These are phyloP conservation scores for Eucalyptus regnans DNA, from an alignment of 345 rosid genomes.

Conservation along the genomic window DNA sequence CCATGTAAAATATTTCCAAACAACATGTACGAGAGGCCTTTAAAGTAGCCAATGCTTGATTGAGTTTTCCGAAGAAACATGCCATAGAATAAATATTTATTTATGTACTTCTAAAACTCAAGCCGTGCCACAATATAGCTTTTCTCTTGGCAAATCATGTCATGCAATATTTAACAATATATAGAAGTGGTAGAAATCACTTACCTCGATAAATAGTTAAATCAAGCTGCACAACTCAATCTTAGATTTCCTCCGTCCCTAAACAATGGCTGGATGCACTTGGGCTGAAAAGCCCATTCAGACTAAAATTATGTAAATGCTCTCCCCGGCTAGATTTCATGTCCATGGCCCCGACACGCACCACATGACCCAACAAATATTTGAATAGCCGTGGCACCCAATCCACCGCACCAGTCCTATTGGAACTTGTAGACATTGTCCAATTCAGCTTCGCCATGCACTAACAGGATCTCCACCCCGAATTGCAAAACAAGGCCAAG, in stretches of 20 bases:
- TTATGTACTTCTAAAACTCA: background rate
- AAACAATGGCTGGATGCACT: background rate
- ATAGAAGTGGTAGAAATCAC: background rate
- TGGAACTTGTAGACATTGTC: too few species aligned
- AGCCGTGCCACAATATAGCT: background rate
- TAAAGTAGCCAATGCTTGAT: background rate
- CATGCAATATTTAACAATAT: background rate
- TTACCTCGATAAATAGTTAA: background rate
- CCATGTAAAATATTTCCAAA: fast-evolving
- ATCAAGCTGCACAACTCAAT: background rate
- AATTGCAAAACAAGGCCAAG: too few species aligned
- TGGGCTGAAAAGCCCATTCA: background rate
- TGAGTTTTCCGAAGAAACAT: fast-evolving
- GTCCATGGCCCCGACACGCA: background rate
- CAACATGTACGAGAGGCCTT: background rate
- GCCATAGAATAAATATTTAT: background rate
- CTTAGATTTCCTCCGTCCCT: background rate
- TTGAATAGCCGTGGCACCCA: too few species aligned
- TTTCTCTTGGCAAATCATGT: background rate
- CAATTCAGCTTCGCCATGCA: too few species aligned
- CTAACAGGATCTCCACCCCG: too few species aligned
- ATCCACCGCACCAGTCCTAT: too few species aligned
- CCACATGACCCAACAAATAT: background rate
- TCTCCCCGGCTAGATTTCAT: fast-evolving
- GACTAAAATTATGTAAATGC: background rate